These are phyloP conservation scores for Macrolepiota fuliginosa DNA, from an alignment of 768 basidiomycete species.

Conservation along the genomic window DNA sequence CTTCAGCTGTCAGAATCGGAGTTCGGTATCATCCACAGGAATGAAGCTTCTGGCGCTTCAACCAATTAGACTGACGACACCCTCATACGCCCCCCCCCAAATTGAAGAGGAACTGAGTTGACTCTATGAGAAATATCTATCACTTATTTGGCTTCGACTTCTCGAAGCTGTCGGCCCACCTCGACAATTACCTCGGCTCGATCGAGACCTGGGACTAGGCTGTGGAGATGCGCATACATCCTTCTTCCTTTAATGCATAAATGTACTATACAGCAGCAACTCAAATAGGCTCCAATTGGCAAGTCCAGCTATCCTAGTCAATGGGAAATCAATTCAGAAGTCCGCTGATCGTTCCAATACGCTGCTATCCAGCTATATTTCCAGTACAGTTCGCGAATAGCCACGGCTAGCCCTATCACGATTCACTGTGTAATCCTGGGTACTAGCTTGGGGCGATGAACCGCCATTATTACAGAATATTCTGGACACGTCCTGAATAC, in stretches of 20 bases:
- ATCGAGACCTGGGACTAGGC: conserved; percentile 90
- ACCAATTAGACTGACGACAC: conserved; percentile 93
- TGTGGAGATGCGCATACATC: conserved; percentile 55
- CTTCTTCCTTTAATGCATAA: background rate
- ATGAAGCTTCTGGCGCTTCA: conserved; percentile 93
- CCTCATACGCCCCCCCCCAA: no score
- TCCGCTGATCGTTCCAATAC: conserved; percentile 93
- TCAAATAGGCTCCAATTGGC: conserved; percentile 59
- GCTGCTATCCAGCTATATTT: conserved; percentile 99
- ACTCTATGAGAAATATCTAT: conserved; percentile 94
- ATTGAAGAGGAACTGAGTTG: conserved; percentile 86
- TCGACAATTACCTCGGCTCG: conserved; percentile 88
- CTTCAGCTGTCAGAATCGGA: conserved; percentile 85
- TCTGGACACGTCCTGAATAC: no score
- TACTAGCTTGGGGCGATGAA: conserved; percentile 83
- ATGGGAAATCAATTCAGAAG: conserved; percentile 93
- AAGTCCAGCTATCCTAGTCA: conserved; percentile 83
- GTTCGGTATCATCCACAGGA: conserved; percentile 95
- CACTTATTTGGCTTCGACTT: conserved; percentile 94
- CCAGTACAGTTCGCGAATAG: conserved; percentile 83
- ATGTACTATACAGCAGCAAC: conserved; percentile 52
- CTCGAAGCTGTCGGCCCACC: conserved; percentile 91
- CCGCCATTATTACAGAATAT: conserved; percentile 96
- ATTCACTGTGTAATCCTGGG: conserved; percentile 97
- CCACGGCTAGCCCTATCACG: conserved; percentile 84